A percentile compares a stretch with the other conserved stretches of the same genome.
Conservation (phyloP, 2,329 filamentous ascomycete species). For the Colletotrichum lentis region DNA sequence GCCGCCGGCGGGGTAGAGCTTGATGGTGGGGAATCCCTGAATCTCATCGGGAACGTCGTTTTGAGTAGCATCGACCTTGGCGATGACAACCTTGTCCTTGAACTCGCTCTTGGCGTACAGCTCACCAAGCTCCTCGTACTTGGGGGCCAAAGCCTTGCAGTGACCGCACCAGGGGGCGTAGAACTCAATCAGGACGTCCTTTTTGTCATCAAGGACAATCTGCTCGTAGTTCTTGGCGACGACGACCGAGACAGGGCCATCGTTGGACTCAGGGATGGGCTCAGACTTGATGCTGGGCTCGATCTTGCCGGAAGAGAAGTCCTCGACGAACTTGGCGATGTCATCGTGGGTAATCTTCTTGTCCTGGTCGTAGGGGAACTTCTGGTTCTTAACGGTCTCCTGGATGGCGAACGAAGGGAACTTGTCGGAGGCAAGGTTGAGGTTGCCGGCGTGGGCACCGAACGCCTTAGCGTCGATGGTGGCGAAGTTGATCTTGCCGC, state of each 20-base stretch:
- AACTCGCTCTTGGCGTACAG: conserved; percentile 80
- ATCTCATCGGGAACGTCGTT: conserved; percentile 99
- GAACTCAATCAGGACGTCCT: conserved; percentile 98
- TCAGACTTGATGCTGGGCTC: conserved; percentile 98
- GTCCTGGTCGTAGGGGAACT: conserved; percentile 91
- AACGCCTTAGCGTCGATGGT: conserved; percentile 96
- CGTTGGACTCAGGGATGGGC: conserved; percentile 91
- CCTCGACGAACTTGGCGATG: conserved; percentile 83
- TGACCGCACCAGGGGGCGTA: conserved; percentile 99
- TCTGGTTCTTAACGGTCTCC: conserved; percentile 92
- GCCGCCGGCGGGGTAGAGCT: conserved; percentile 90
- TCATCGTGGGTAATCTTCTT: conserved; percentile 76
- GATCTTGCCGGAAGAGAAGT: conserved; percentile 86
- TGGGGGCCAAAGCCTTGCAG: conserved; percentile 97
- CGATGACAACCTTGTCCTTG: conserved; percentile 86
- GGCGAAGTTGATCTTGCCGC: conserved; percentile 95
- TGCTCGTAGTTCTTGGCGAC: conserved; percentile 95
- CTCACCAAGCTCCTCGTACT: conserved; percentile 90
- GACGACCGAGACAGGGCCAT: conserved; percentile 84
- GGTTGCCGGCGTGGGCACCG: conserved; percentile 92
- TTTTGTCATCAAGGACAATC: conserved; percentile 88
- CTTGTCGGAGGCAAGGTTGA: conserved; percentile 94
- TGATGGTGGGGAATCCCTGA: conserved; percentile 98
- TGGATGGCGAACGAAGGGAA: conserved; percentile 99
- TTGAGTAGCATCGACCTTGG: conserved; percentile 94